Percentiles rank a stretch among this genome's conserved stretches.
phyloP scores from a whole-genome alignment of 805 yeast species.

The Kodamaea laetipori region DNA sequence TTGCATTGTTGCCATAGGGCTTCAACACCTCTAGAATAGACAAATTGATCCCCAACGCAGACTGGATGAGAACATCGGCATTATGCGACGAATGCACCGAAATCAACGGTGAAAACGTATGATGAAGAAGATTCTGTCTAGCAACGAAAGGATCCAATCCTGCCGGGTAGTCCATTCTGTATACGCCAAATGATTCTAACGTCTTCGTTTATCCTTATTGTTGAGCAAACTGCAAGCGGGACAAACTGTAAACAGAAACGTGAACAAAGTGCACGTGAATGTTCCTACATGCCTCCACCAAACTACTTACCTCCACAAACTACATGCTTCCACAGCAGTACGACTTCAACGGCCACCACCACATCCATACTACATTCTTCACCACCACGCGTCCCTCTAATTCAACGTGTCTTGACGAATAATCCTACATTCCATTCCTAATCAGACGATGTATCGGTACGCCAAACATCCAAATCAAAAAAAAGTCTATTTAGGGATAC shows the following conservation, averaged over 20 bases:
- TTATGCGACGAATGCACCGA: slow-evolving; percentile 50
- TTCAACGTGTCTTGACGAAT: too few relatives aligned
- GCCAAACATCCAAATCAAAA: slow-evolving; percentile 2
- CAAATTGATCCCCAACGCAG: slow-evolving; percentile 36
- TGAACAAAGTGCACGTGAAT: too few relatives aligned
- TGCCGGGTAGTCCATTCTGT: slow-evolving; percentile 27
- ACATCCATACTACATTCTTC: too few relatives aligned
- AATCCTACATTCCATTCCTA: slow-evolving; percentile 3
- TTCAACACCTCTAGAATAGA: slow-evolving; percentile 50
- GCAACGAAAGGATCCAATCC: slow-evolving; percentile 43
- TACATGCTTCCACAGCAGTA: too few relatives aligned
- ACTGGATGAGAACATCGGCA: slow-evolving; percentile 47
- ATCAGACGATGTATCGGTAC: slow-evolving; percentile 6
- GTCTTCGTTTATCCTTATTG: too few relatives aligned
- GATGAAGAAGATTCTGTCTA: slow-evolving; percentile 45
- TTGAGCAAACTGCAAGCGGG: not conserved
- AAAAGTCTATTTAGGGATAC: slow-evolving; percentile 3
- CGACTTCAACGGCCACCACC: too few relatives aligned
- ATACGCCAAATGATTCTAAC: not conserved
- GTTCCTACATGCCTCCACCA: too few relatives aligned
- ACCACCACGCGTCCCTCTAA: too few relatives aligned
- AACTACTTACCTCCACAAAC: too few relatives aligned
- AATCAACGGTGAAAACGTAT: slow-evolving; percentile 54
- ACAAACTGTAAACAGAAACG: slow-evolving; percentile 1
- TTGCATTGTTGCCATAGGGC: slow-evolving; percentile 58